Evolutionary conservation across 2,329 filamentous ascomycete genomes (phyloP).

Genomic region (Fusarium sp.): DNA sequence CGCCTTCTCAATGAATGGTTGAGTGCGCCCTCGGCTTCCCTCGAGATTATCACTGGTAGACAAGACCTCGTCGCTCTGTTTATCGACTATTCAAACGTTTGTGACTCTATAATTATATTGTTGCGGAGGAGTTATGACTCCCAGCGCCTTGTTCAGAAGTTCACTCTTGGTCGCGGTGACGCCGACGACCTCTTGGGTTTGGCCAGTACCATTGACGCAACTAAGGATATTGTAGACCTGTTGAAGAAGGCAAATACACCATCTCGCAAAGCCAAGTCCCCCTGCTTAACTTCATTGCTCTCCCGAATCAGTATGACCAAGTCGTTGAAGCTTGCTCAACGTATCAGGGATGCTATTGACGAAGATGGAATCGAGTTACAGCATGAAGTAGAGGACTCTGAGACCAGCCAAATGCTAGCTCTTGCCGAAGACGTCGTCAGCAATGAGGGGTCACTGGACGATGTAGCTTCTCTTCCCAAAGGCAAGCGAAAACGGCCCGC

Average conservation of each 20-base stretch:
- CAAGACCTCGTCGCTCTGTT: slow-evolving; percentile 86
- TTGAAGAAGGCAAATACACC: slow-evolving; percentile 48
- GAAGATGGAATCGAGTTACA: slow-evolving; percentile 88
- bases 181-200: slow-evolving; percentile 89
- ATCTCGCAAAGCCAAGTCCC: slow-evolving; percentile 12
- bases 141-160: slow-evolving; percentile 91
- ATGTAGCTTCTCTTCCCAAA: slow-evolving; percentile 66
- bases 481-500: slow-evolving; percentile 57
- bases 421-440: slow-evolving; percentile 78
- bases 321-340: slow-evolving; percentile 74
- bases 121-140: slow-evolving; percentile 84
- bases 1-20: slow-evolving; percentile 86
- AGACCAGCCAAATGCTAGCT: slow-evolving; percentile 75
- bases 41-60: slow-evolving; percentile 79
- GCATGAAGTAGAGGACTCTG: slow-evolving; percentile 79
- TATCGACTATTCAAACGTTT: slow-evolving; percentile 71
- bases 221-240: slow-evolving; percentile 70
- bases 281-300: slow-evolving; percentile 59
- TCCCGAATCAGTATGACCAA: slow-evolving; percentile 73
- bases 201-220: slow-evolving; percentile 81
- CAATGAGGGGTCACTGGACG: slow-evolving; percentile 71
- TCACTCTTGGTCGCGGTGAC: slow-evolving; percentile 90
- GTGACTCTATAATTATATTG: slow-evolving; percentile 74
- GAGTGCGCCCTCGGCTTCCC: slow-evolving; percentile 89
- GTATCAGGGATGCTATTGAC: slow-evolving; percentile 84